Evolutionary conservation across 495 filamentous ascomycete species (phyloP).

Genomic region (Neurospora terricola): DNA sequence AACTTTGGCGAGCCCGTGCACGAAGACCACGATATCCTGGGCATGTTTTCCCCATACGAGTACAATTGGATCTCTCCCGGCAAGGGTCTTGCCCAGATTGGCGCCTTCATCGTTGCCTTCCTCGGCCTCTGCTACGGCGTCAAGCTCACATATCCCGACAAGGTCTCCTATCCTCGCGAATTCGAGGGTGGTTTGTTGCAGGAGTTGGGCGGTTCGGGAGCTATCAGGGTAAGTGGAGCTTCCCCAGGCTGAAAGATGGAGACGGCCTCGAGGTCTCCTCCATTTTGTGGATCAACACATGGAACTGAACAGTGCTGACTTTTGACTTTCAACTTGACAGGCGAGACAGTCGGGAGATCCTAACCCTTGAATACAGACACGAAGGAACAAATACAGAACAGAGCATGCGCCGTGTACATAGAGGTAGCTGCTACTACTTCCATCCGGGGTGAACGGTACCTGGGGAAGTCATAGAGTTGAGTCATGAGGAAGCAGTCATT

Average conservation of each 20-base stretch:
- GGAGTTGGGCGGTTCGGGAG: slow-evolving; percentile 67
- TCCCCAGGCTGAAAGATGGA: neutral
- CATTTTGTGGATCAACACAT: neutral
- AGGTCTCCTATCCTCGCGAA: slow-evolving; percentile 61
- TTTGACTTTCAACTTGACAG: slow-evolving; percentile 17
- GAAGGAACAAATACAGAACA: neutral
- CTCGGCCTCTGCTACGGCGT: slow-evolving; percentile 62
- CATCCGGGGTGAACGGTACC: neutral
- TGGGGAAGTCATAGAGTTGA: neutral
- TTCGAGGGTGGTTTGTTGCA: slow-evolving; percentile 76
- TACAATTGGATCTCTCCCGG: slow-evolving; percentile 73
- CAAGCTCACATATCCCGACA: slow-evolving; percentile 74
- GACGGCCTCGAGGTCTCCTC: neutral
- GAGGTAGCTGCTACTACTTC: neutral
- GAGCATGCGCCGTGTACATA: slow-evolving; percentile 2
- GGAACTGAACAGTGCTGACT: slow-evolving; percentile 2
- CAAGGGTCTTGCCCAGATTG: slow-evolving; percentile 64
- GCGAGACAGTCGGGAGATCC: slow-evolving; percentile 32
- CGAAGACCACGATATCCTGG: slow-evolving; percentile 93
- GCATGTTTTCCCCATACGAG: slow-evolving; percentile 79
- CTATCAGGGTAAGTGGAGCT: slow-evolving; percentile 32
- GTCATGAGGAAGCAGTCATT: neutral
- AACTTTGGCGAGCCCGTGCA: slow-evolving; percentile 95
- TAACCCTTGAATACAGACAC: slow-evolving; percentile 23
- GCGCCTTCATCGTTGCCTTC: slow-evolving; percentile 60